Percentiles rank a stretch among this genome's conserved stretches.
Evolutionary conservation across 768 basidiomycete genomes (phyloP).

Genomic region (Tulasnella sp.): DNA sequence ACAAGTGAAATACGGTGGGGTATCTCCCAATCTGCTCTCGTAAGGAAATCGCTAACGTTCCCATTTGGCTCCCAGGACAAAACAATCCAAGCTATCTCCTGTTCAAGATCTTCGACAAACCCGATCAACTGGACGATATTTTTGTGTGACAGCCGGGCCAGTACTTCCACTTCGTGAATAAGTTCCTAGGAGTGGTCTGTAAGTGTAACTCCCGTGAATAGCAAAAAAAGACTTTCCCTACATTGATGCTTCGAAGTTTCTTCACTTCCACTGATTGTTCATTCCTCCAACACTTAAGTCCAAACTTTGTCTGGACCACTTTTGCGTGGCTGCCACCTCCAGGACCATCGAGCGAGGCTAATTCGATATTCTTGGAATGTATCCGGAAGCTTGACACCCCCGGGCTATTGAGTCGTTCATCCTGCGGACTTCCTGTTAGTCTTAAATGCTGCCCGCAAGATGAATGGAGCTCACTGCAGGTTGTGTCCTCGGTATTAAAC

Average conservation of each 20-base stretch:
- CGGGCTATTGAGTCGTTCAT: too few relatives aligned
- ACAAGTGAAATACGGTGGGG: neutral
- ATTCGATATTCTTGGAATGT: neutral
- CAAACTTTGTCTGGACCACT: neutral
- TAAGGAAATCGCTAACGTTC: neutral
- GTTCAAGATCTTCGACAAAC: too few relatives aligned
- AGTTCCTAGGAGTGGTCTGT: neutral
- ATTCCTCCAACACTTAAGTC: neutral
- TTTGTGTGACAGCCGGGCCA: too few relatives aligned
- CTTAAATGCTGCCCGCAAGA: too few relatives aligned
- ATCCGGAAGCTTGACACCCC: too few relatives aligned
- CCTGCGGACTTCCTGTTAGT: too few relatives aligned
- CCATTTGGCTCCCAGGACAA: neutral
- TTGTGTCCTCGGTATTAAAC: too few relatives aligned
- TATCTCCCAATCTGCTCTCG: neutral
- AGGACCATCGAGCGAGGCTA: neutral
- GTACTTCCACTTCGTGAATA: too few relatives aligned
- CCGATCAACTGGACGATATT: too few relatives aligned
- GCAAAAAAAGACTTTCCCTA: neutral
- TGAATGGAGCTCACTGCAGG: too few relatives aligned
- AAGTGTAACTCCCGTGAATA: neutral
- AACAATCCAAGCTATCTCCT: neutral
- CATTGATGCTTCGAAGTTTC: neutral
- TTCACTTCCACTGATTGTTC: neutral
- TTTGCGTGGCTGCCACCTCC: neutral